phyloP scores from a whole-genome alignment of 345 rosid genomes.

The Rhodomyrtus tomentosa region DNA sequence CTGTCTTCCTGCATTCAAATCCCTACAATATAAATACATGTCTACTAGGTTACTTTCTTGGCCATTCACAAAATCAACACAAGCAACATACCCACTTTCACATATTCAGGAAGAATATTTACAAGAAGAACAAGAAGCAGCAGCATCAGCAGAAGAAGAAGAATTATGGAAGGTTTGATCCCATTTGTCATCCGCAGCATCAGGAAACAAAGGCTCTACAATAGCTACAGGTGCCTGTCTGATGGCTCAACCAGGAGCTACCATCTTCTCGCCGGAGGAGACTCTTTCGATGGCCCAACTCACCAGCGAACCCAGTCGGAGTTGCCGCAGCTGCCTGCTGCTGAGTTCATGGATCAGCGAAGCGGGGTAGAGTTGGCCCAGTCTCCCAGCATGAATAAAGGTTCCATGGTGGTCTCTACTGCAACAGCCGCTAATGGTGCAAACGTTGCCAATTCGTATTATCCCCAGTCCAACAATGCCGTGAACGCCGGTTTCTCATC shows the following conservation, averaged over 20 bases:
- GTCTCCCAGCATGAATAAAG: neutral
- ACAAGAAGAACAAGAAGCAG: neutral
- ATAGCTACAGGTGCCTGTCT: constrained; percentile 8
- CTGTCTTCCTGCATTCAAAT: neutral
- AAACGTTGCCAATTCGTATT: neutral
- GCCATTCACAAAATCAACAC: neutral
- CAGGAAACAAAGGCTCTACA: constrained; percentile 15
- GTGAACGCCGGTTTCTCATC: neutral
- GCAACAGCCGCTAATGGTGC: neutral
- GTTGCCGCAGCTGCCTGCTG: neutral
- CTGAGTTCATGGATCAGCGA: neutral
- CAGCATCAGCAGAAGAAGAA: neutral
- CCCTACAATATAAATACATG: neutral
- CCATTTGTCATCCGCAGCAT: constrained; percentile 46
- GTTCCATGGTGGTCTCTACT: neutral
- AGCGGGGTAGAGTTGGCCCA: neutral
- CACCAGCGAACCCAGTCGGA: neutral
- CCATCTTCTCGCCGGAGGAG: constrained; percentile 32
- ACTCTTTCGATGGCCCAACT: constrained; percentile 20
- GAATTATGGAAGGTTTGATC: constrained; percentile 62
- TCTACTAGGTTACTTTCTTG: neutral
- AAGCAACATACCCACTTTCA: neutral
- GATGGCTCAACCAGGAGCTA: constrained; percentile 47
- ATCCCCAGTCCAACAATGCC: neutral
- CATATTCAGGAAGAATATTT: neutral